These are phyloP conservation scores for Thielaviopsis punctulata DNA, from an alignment of 2,329 filamentous ascomycete genomes.

Conservation along the genomic window DNA sequence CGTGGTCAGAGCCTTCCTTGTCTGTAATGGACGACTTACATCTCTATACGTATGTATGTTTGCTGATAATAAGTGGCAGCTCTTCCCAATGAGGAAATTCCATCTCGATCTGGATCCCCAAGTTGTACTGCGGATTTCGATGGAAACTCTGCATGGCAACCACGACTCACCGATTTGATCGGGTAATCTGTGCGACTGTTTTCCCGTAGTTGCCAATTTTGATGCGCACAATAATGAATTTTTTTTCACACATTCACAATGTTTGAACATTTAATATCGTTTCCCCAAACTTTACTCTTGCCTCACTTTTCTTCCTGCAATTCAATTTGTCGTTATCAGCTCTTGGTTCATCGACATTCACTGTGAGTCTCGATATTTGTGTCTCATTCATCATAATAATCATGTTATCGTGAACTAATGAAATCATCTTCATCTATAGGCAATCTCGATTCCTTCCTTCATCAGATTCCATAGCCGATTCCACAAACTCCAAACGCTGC, in stretches of 20 bases:
- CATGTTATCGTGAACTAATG: too few relatives aligned
- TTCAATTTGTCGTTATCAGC: not conserved
- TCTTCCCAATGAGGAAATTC: not conserved
- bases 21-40: too few relatives aligned
- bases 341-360: too few relatives aligned
- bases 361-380: too few relatives aligned
- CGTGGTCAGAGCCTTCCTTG: too few relatives aligned
- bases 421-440: too few relatives aligned
- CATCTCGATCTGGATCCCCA: not conserved
- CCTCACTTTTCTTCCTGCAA: not conserved
- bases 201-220: not conserved
- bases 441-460: too few relatives aligned
- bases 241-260: too few relatives aligned
- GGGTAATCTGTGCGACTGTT: not conserved
- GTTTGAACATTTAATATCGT: not conserved
- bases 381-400: not conserved
- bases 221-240: not conserved
- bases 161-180: not conserved
- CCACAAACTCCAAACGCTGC: too few relatives aligned
- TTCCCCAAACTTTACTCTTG: not conserved
- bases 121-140: not conserved
- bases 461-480: too few relatives aligned
- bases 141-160: not conserved
- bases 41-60: too few relatives aligned
- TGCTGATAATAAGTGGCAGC: too few relatives aligned